A percentile compares a stretch with the other conserved stretches of the same genome.
Conservation (phyloP, 768 basidiomycete genomes). For the Hygrophoropsis aurantiaca region DNA sequence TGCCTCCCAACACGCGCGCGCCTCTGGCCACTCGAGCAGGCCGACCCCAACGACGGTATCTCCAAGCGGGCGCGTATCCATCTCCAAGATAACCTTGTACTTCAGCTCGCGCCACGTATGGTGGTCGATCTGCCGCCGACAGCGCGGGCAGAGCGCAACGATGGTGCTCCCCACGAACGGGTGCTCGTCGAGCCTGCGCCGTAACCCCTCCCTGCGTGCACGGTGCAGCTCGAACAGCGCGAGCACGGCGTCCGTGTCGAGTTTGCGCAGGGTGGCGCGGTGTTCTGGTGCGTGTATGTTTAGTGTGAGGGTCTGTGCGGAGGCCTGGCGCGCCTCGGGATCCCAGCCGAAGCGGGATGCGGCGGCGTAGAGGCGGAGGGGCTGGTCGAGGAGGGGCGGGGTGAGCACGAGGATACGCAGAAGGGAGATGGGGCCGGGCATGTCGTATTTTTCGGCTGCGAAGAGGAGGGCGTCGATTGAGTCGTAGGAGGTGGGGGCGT, state of each 20-base stretch:
- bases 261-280: conserved; percentile 44
- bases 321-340: conserved; percentile 53
- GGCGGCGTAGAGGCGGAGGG: conserved; percentile 53
- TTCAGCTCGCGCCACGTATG: conserved; percentile 68
- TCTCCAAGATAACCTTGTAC: conserved; percentile 52
- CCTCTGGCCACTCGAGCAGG: conserved; percentile 54
- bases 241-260: conserved; percentile 51
- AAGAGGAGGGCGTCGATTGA: conserved; percentile 55
- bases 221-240: conserved; percentile 57
- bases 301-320: conserved; percentile 52
- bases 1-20: conserved; percentile 61
- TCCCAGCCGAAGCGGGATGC: conserved; percentile 62
- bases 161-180: conserved; percentile 58
- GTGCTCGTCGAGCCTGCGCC: conserved; percentile 48
- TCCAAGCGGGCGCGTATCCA: conserved; percentile 58
- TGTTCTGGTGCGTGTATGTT: conserved; percentile 48
- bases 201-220: conserved; percentile 47
- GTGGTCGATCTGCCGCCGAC: conserved; percentile 50
- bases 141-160: conserved; percentile 42
- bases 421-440: conserved; percentile 62
- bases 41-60: conserved; percentile 54
- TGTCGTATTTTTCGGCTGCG: conserved; percentile 70
- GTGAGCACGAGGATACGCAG: conserved; percentile 58
- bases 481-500: conserved; percentile 50
- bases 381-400: conserved; percentile 47